phyloP scores from a whole-genome alignment of 306 rosid species.

The Glycine tomentella region DNA sequence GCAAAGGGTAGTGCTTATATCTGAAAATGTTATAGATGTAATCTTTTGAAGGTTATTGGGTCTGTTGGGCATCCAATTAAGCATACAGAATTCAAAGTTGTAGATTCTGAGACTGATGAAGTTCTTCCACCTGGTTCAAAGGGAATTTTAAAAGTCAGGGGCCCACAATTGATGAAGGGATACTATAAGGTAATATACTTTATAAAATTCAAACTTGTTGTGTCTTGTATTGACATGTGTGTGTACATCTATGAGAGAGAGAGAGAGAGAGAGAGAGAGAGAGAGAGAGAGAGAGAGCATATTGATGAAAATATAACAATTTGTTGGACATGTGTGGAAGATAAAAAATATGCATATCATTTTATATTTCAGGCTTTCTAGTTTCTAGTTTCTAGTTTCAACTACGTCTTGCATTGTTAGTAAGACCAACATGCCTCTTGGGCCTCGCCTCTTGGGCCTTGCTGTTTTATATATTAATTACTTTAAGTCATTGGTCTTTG shows the following conservation, averaged over 20 bases:
- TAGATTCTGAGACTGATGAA: constrained; percentile 76
- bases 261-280: no score
- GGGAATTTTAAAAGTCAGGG: constrained; percentile 80
- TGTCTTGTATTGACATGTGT: constrained; percentile 26
- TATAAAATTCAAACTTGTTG: constrained; percentile 14
- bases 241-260: neutral
- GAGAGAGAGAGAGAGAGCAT: no score
- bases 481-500: no score
- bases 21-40: constrained; percentile 51
- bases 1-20: constrained; percentile 45
- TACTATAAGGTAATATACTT: constrained; percentile 79
- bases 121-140: constrained; percentile 82
- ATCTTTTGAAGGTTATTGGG: constrained; percentile 87
- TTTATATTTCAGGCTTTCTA: constrained; percentile 5
- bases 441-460: no score
- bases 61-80: constrained; percentile 88
- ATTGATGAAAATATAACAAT: constrained; percentile 19
- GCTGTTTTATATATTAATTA: no score
- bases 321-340: neutral
- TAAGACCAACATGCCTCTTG: no score
- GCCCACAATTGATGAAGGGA: constrained; percentile 93
- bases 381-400: no score
- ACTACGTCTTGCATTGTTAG: no score
- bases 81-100: constrained; percentile 77
- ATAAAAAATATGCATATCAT: constrained; percentile 6